Conservation (phyloP, 768 basidiomycete species). For the Panellus pusillus region DNA sequence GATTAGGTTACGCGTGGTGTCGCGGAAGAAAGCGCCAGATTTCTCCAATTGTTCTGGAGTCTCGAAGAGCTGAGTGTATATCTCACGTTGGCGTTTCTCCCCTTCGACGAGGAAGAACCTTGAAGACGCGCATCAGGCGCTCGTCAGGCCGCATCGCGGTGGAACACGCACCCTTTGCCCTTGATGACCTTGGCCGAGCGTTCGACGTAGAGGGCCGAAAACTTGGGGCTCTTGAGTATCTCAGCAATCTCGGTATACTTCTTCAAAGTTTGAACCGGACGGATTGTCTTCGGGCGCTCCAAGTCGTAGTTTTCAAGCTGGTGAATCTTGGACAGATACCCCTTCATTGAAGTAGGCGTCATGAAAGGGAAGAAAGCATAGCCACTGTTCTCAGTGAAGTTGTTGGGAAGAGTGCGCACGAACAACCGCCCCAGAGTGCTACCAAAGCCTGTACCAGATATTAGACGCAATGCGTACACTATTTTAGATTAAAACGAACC, state of each 20-base stretch:
- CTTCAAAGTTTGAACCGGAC: conserved; percentile 32
- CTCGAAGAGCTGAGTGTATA: conserved; percentile 48
- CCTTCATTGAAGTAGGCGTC: conserved; percentile 71
- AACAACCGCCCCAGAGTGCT: conserved; percentile 74
- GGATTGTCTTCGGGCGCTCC: conserved; percentile 42
- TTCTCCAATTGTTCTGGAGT: conserved; percentile 48
- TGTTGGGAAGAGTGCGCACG: conserved; percentile 68
- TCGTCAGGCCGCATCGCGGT: background rate
- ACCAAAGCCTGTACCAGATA: conserved; percentile 51
- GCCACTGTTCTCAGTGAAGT: conserved; percentile 66
- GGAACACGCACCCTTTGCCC: conserved; percentile 53
- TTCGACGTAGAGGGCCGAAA: conserved; percentile 48
- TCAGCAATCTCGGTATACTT: conserved; percentile 53
- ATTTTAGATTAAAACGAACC: conserved; percentile 41
- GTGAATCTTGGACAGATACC: conserved; percentile 55
- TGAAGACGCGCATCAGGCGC: conserved; percentile 3
- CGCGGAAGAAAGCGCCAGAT: conserved; percentile 63
- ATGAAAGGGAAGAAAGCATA: conserved; percentile 91
- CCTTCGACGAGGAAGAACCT: conserved; percentile 71
- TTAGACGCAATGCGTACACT: background rate
- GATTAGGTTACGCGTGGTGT: conserved; percentile 62
- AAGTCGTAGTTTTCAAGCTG: conserved; percentile 56
- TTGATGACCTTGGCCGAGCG: conserved; percentile 54
- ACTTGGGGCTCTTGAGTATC: conserved; percentile 51
- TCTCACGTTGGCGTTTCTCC: conserved; percentile 46